Conservation (phyloP, 371 early-diverging fungal species). For the Caulochytrium protostelioides region DNA sequence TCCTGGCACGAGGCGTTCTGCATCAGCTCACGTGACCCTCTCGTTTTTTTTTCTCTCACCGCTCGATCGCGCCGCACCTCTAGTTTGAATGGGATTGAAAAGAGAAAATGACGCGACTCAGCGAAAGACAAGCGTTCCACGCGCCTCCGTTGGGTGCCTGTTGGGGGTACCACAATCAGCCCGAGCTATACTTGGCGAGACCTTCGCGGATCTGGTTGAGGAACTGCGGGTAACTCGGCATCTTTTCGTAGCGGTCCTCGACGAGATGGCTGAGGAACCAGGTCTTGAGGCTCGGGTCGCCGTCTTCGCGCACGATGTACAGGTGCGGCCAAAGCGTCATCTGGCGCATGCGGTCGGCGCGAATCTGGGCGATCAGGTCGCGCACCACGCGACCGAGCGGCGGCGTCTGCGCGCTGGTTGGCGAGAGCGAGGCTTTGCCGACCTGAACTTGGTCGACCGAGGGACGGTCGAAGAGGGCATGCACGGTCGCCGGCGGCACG, state of each 20-base stretch:
- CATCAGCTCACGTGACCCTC: too few relatives aligned
- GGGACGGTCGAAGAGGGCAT: conserved; percentile 36
- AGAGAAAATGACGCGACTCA: too few relatives aligned
- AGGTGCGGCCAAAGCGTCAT: conserved; percentile 21
- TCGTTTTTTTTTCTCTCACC: too few relatives aligned
- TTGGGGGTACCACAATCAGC: conserved; percentile 1
- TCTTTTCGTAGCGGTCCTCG: conserved; percentile 68
- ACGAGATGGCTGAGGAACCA: conserved; percentile 68
- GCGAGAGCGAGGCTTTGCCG: too few relatives aligned
- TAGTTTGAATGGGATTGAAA: too few relatives aligned
- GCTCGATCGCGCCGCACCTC: too few relatives aligned
- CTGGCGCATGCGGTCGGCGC: conserved; percentile 13
- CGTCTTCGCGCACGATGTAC: conserved; percentile 77
- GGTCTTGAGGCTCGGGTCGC: conserved; percentile 57
- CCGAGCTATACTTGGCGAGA: conserved; percentile 8
- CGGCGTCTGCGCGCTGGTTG: too few relatives aligned
- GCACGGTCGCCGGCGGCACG: conserved; percentile 47
- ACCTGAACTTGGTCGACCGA: too few relatives aligned
- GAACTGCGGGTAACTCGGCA: conserved; percentile 65
- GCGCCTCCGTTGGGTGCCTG: too few relatives aligned
- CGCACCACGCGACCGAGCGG: too few relatives aligned
- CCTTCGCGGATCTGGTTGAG: conserved; percentile 29
- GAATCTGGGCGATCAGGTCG: conserved; percentile 15
- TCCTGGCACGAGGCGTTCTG: too few relatives aligned
- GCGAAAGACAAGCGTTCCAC: too few relatives aligned